Percentiles rank a stretch among this genome's conserved stretches.
These are phyloP conservation scores for Penicillium sp. DNA, from an alignment of 2,329 filamentous ascomycete species.

Conservation along the genomic window DNA sequence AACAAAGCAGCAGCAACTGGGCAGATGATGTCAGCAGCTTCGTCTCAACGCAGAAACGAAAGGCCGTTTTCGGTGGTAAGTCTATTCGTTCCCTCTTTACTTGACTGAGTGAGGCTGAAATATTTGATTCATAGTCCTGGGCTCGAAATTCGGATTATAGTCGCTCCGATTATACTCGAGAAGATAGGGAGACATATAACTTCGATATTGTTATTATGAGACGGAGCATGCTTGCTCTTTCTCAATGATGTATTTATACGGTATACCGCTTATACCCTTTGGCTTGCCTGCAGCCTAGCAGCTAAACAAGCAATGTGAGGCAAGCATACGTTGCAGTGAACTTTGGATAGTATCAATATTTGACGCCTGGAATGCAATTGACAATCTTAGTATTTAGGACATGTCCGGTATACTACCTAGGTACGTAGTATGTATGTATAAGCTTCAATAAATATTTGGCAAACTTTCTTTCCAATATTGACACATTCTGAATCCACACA, in stretches of 20 bases:
- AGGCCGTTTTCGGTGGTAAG: constrained; percentile 66
- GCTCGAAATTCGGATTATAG: constrained; percentile 17
- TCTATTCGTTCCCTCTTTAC: constrained; percentile 9
- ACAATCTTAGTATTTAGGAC: no score
- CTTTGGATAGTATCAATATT: not conserved
- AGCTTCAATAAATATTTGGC: no score
- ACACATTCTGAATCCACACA: not conserved
- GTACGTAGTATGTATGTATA: no score
- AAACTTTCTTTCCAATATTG: not conserved
- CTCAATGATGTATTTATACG: not conserved
- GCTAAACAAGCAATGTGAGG: not conserved
- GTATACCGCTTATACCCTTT: not conserved
- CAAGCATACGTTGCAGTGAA: not conserved
- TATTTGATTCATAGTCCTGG: constrained; percentile 8
- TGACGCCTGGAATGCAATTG: not conserved
- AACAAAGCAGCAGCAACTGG: constrained; percentile 77
- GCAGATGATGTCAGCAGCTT: constrained; percentile 85
- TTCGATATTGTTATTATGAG: not conserved
- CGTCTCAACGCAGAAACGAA: constrained; percentile 81
- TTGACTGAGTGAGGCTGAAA: not conserved
- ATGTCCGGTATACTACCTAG: no score
- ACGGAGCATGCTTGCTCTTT: not conserved
- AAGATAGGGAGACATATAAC: not conserved
- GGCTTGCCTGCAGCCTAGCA: not conserved
- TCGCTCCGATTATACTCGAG: not conserved